These are phyloP conservation scores for Plasmodium chabaudi DNA, from an alignment of 169 alveolate species.

Conservation along the genomic window DNA sequence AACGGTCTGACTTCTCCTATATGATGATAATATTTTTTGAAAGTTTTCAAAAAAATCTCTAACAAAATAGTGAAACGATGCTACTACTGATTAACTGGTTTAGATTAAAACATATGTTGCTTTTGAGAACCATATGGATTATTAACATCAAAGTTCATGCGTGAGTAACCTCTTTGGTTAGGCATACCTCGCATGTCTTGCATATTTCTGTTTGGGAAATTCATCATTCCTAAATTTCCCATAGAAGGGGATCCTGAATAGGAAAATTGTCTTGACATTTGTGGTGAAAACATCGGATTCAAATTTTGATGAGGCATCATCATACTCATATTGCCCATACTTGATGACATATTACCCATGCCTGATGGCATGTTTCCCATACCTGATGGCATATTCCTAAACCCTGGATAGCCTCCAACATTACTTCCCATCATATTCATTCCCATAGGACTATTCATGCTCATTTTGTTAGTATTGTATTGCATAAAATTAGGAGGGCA, in stretches of 20 bases:
- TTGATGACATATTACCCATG: background rate
- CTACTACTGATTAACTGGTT: too few relatives aligned
- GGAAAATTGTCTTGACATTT: conserved; percentile 49
- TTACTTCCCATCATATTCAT: conserved; percentile 7
- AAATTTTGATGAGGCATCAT: conserved; percentile 11
- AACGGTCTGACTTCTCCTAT: too few relatives aligned
- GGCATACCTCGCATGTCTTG: conserved; percentile 24
- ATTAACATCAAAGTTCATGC: conserved; percentile 11
- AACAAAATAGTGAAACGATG: too few relatives aligned
- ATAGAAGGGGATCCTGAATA: conserved; percentile 24
- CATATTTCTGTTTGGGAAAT: conserved; percentile 15
- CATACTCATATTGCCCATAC: background rate
- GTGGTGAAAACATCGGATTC: conserved; percentile 52
- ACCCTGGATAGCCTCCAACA: background rate
- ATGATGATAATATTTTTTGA: too few relatives aligned
- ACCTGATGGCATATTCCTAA: conserved; percentile 8
- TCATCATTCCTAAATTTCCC: conserved; percentile 5
- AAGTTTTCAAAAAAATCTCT: too few relatives aligned
- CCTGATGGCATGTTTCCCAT: conserved; percentile 17
- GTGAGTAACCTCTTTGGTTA: conserved; percentile 24
- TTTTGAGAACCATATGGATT: conserved; percentile 48
- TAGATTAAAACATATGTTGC: conserved; percentile 27
- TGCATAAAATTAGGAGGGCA: conserved; percentile 20
- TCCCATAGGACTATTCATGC: conserved; percentile 12
- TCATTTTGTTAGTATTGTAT: conserved; percentile 17